These are phyloP conservation scores for Coemansia sp. DNA, from an alignment of 192 early-diverging fungal species.

Conservation along the genomic window DNA sequence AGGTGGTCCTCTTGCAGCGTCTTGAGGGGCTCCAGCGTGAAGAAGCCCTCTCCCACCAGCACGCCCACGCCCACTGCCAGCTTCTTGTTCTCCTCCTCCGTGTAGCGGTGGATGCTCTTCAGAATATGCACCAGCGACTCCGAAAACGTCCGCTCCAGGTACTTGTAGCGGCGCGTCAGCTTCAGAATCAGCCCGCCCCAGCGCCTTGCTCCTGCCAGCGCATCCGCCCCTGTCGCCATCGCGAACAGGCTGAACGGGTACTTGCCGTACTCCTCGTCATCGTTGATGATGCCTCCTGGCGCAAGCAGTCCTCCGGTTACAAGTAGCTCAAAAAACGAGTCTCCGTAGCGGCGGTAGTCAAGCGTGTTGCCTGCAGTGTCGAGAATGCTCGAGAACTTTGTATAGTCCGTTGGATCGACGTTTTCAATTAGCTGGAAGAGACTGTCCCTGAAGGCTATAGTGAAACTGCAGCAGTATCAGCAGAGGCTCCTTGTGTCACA, in stretches of 20 bases:
- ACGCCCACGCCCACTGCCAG: slow-evolving; percentile 75
- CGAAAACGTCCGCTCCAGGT: slow-evolving; percentile 82
- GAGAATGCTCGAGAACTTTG: slow-evolving; percentile 69
- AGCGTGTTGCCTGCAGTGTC: slow-evolving; percentile 82
- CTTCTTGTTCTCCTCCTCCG: slow-evolving; percentile 71
- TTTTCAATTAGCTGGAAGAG: slow-evolving; percentile 54
- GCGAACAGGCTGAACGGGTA: slow-evolving; percentile 72
- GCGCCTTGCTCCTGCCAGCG: slow-evolving; percentile 65
- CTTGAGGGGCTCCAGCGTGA: slow-evolving; percentile 69
- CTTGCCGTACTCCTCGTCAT: slow-evolving; percentile 71
- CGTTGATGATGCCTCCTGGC: slow-evolving; percentile 43
- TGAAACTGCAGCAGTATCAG: background rate
- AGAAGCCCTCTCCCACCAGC: slow-evolving; percentile 66
- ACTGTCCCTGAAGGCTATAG: slow-evolving; percentile 36
- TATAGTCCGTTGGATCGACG: slow-evolving; percentile 60
- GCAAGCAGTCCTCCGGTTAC: slow-evolving; percentile 87
- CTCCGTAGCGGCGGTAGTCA: slow-evolving; percentile 94
- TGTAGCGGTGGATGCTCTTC: slow-evolving; percentile 88
- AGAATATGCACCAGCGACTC: slow-evolving; percentile 81
- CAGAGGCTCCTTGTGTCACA: background rate
- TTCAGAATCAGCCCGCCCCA: slow-evolving; percentile 84
- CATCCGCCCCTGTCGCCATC: slow-evolving; percentile 32
- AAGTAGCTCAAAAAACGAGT: slow-evolving; percentile 90
- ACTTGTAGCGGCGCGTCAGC: slow-evolving; percentile 92
- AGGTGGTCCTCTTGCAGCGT: slow-evolving; percentile 89